Evolutionary conservation across 805 yeast genomes (phyloP).

Genomic region (Kodamaea hsintzibuensis): DNA sequence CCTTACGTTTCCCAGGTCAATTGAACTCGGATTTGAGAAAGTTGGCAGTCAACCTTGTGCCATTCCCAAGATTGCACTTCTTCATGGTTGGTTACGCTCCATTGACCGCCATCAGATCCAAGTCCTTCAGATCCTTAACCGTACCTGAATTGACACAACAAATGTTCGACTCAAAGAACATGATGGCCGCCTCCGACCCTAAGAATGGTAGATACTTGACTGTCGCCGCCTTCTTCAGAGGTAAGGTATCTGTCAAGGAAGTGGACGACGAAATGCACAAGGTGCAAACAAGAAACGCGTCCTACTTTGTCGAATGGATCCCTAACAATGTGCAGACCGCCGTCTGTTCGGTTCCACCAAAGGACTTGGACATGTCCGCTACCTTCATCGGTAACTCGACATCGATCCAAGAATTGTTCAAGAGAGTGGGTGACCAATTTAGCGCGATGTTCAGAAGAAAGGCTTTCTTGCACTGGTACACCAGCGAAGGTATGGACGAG

Average conservation of each 20-base stretch:
- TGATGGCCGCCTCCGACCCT: conserved; percentile 97
- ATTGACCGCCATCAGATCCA: conserved; percentile 75
- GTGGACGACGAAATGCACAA: conserved; percentile 91
- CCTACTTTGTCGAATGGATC: conserved; percentile 92
- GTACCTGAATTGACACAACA: conserved; percentile 94
- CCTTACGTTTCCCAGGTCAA: conserved; percentile 93
- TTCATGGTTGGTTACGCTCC: conserved; percentile 97
- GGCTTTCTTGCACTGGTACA: conserved; percentile 96
- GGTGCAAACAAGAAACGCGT: conserved; percentile 78
- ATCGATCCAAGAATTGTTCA: conserved; percentile 86
- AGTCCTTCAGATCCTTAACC: conserved; percentile 78
- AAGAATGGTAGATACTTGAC: conserved; percentile 88
- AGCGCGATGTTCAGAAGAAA: conserved; percentile 89
- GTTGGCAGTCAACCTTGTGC: conserved; percentile 90
- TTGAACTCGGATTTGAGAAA: conserved; percentile 90
- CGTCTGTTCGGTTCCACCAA: conserved; percentile 88
- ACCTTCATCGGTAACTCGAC: conserved; percentile 94
- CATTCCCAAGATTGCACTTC: conserved; percentile 93
- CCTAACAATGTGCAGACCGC: conserved; percentile 95
- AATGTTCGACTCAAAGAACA: conserved; percentile 86
- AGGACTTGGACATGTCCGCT: conserved; percentile 83
- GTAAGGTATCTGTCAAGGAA: conserved; percentile 88
- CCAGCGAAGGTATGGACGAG: conserved; percentile 95
- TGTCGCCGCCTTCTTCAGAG: conserved; percentile 92
- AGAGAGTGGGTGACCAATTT: conserved; percentile 87